Base-by-base conservation (phyloP, 495 filamentous ascomycete species). In the Hypoxylon perforatum region DNA sequence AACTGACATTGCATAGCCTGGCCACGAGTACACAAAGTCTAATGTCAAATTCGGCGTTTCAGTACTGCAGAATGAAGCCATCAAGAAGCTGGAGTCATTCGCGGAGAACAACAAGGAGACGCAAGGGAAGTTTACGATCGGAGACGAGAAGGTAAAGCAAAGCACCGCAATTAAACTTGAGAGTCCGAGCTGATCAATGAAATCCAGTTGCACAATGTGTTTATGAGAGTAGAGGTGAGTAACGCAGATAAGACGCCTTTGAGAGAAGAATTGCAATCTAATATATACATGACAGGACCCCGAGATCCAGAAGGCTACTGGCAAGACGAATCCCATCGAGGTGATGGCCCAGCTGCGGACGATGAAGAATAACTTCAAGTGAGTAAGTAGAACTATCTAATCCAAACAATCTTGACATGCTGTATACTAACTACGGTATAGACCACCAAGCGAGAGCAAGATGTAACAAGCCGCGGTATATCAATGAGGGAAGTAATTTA, bases 81-180 rank as follows among this genome's bases (percentile, higher is more conserved):
- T 97, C 56, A 88, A 90, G 84, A 90, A 89, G 65, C 80, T 99
- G 23, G 77, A 88, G 53, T 80, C 84, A 0, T 97, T 94, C 76
- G 91, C 92, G 5, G 86, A 92, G 17, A 80, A 84, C 51, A 93
- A 97, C 74, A 77, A 87, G 80, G 85, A 97, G 78, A 98, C 95
- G 55, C 92, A 97, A 78, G 95, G 95, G 19, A 93, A 92, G 74
- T 97, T 96, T 68, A 99, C 95, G 0, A 98, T 99, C 76, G 93
- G 92, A 0, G 93, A 99, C 75, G 95, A 99, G 78, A 99, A 99
- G 90, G 92, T 93, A 78, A 67, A 77, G 7, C 9, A 11, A 2
- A 12, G 11, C 25, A 11, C 47, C 25, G 5, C 18, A 28, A 45
- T 17, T 48, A n/a, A 11, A 1, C 5, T 17, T 23, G 42, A 36